phyloP scores from a whole-genome alignment of 257 asterid species.

The Ophiorrhiza pumila region DNA sequence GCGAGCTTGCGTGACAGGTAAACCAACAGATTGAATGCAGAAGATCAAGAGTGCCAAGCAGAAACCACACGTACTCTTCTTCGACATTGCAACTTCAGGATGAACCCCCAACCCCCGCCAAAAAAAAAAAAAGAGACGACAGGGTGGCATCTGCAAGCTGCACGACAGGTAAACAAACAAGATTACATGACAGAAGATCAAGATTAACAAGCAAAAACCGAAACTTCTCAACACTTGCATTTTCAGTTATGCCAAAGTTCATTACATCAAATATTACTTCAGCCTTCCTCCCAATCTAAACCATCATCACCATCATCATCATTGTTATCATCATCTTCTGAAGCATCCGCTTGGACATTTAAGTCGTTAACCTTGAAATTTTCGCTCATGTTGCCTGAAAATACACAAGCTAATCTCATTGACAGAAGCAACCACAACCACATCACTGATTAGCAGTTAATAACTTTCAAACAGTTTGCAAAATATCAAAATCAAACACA shows the following conservation, averaged over 20 bases:
- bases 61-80: no score
- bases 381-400: constrained; percentile 40
- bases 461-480: neutral
- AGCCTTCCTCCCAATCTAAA: constrained; percentile 85
- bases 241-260: neutral
- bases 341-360: constrained; percentile 67
- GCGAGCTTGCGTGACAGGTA: no score
- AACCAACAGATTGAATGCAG: no score
- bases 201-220: neutral
- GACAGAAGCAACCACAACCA: neutral
- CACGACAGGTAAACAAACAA: neutral
- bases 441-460: neutral
- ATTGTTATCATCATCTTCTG: constrained; percentile 35
- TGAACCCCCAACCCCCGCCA: no score
- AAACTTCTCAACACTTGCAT: neutral
- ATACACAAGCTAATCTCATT: constrained; percentile 2
- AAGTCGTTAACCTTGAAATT: constrained; percentile 58
- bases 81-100: neutral
- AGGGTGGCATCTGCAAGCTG: neutral
- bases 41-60: no score
- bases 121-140: neutral
- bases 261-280: constrained; percentile 6
- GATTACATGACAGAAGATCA: neutral
- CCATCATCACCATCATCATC: constrained; percentile 49
- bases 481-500: neutral